Evolutionary conservation across 345 rosid species (phyloP), one percentile per base, ranked within the genome.

Genomic region (Camelina hispida): DNA sequence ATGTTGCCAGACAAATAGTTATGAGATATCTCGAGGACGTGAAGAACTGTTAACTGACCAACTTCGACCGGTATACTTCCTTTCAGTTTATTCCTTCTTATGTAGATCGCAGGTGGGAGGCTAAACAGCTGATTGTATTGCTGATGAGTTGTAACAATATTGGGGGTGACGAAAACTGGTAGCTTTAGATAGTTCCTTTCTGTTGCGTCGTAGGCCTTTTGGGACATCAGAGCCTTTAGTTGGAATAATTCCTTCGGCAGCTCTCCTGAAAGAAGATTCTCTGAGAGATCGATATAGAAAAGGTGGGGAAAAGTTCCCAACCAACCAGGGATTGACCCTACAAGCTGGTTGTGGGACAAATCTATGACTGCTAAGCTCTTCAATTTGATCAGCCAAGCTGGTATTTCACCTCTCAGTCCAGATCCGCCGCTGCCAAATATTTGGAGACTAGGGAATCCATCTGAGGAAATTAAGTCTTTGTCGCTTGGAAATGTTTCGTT

Each of bases 251-350:
- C 80, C 52, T 37, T 56, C 20, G 97, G 88, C 38, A 93, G 74
- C 28, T 75, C 84, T 65, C 97, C 93, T 14, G 91, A 58, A 54
- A 91, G 80, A 6, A 47, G 75, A 72, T 93, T 93, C 5, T 76
- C 79, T 7, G 97, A 93, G 72, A 93, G 69, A 70, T 93, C 97
- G 2, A 90, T 9, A 84, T 93, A 93, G 82, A 90, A 89, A 55
- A 90, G 88, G 62, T 71, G 73, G 4, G 73, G 69, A 17, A 93
- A 74, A 73, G 51, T 38, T 48, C 89, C 88, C 44, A 93, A 52
- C 95, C 97, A 89, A 56, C 82, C 76, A 4, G 97, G 98, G 75
- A 93, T 77, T 8, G 80, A 53, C 63, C 97, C 98, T 10, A 37
- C 77, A 22, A 91, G 20, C 28, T 9, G 66, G 78, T 93, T 93